Evolutionary conservation across 768 basidiomycete species (phyloP).

Genomic region (Termitomyces eurrhizus): DNA sequence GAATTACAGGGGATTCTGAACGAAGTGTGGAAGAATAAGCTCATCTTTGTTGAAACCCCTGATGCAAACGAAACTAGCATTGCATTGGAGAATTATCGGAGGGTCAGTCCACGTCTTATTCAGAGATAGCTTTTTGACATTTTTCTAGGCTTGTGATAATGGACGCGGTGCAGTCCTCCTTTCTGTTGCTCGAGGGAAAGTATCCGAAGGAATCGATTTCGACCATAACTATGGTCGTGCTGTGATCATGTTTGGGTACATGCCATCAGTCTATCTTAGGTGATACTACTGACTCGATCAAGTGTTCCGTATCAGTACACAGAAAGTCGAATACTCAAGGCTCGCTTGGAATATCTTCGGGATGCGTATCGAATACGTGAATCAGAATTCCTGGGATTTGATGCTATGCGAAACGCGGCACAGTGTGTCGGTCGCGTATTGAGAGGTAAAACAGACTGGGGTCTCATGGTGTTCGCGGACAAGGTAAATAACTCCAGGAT

Average conservation of each 20-base stretch:
- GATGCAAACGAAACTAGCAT: conserved; percentile 99
- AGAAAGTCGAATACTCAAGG: conserved; percentile 95
- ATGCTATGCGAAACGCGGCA: conserved; percentile 98
- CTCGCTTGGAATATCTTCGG: conserved; percentile 94
- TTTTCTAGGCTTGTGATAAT: conserved; percentile 88
- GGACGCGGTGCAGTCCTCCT: conserved; percentile 94
- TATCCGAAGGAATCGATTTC: conserved; percentile 99
- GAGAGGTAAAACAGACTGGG: conserved; percentile 99
- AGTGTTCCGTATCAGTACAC: conserved; percentile 98
- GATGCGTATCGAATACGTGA: conserved; percentile 98
- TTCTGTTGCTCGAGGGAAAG: conserved; percentile 97
- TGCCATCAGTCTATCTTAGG: not conserved
- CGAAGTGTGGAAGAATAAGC: conserved; percentile 99
- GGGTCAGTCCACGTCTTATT: conserved; percentile 43
- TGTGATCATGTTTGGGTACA: conserved; percentile 98
- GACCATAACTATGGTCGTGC: conserved; percentile 99
- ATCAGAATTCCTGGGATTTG: conserved; percentile 98
- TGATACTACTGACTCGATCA: conserved; percentile 14
- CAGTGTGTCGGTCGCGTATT: conserved; percentile 98
- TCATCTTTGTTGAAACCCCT: conserved; percentile 98
- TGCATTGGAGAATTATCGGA: conserved; percentile 93
- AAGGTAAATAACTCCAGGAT: conserved; percentile 55
- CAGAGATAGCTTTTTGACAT: conserved; percentile 2
- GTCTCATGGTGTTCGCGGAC: conserved; percentile 98
- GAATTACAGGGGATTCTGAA: conserved; percentile 87